phyloP scores from a whole-genome alignment of 169 alveolate genomes.

The Perkinsus chesapeaki region DNA sequence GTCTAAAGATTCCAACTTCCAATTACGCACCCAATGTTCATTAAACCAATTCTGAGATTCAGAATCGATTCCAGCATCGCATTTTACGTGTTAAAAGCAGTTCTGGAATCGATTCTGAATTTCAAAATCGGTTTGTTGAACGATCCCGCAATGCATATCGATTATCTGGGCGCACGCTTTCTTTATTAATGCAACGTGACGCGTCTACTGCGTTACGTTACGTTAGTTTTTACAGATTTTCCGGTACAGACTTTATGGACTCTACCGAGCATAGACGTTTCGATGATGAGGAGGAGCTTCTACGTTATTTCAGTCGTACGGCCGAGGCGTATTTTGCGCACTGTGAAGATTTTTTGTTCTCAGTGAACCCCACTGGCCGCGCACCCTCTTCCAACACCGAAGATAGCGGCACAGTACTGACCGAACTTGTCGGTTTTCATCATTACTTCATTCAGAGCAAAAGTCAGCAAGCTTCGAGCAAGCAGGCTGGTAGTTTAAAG shows the following conservation, averaged over 20 bases:
- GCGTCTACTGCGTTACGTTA: too few relatives aligned
- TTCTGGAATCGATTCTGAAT: neutral
- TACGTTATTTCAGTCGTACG: neutral
- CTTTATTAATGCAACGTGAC: too few relatives aligned
- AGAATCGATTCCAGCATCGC: neutral
- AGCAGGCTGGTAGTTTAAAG: too few relatives aligned
- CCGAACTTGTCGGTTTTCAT: too few relatives aligned
- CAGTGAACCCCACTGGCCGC: neutral
- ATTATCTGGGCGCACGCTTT: too few relatives aligned
- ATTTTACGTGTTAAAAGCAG: neutral
- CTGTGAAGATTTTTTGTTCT: neutral
- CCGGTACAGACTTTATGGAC: neutral
- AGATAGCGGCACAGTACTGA: too few relatives aligned
- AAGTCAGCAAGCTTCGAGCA: too few relatives aligned
- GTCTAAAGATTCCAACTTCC: too few relatives aligned
- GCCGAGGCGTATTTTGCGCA: neutral
- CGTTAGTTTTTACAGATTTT: too few relatives aligned
- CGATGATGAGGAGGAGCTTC: neutral
- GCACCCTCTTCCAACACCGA: too few relatives aligned
- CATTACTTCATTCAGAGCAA: too few relatives aligned
- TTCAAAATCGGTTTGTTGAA: neutral
- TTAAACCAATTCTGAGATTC: neutral
- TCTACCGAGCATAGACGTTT: neutral
- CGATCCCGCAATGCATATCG: neutral
- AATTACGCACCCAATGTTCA: too few relatives aligned